phyloP scores from a whole-genome alignment of 1,284 basidiomycete species.

The Takashimella tepidaria region DNA sequence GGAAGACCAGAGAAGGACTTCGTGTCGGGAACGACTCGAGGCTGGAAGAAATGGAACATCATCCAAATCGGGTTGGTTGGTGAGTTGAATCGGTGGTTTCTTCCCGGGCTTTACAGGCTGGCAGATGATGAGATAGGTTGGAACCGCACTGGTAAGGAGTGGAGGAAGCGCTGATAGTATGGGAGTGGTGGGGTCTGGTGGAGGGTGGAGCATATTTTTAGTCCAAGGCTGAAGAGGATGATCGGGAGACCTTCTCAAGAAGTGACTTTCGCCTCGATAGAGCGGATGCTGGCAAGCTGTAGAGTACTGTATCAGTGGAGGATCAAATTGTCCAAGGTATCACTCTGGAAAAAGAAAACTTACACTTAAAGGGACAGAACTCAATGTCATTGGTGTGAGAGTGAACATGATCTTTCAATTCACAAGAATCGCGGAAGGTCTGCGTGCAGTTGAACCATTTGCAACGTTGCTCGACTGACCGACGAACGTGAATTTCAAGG shows the following conservation, averaged over 20 bases:
- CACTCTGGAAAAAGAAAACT: too few species aligned
- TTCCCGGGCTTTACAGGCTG: background rate
- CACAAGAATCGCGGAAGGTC: background rate
- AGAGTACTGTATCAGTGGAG: background rate
- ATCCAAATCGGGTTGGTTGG: background rate
- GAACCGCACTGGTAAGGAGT: background rate
- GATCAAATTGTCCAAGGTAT: background rate
- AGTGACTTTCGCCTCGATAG: background rate
- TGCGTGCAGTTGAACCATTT: background rate
- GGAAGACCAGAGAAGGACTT: background rate
- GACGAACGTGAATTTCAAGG: background rate
- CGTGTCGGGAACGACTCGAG: background rate
- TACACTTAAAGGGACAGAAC: background rate
- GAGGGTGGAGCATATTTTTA: background rate
- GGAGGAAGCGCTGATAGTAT: background rate
- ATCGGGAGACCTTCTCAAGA: background rate
- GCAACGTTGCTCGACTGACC: background rate
- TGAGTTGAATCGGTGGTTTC: background rate
- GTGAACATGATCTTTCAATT: background rate
- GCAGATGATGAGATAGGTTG: background rate
- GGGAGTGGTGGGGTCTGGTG: background rate
- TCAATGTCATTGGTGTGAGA: background rate
- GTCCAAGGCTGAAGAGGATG: background rate
- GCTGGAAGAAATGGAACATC: background rate
- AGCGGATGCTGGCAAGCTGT: background rate